Evolutionary conservation across 1,284 basidiomycete species (phyloP).

Genomic region (Ceratobasidium theobromae): DNA sequence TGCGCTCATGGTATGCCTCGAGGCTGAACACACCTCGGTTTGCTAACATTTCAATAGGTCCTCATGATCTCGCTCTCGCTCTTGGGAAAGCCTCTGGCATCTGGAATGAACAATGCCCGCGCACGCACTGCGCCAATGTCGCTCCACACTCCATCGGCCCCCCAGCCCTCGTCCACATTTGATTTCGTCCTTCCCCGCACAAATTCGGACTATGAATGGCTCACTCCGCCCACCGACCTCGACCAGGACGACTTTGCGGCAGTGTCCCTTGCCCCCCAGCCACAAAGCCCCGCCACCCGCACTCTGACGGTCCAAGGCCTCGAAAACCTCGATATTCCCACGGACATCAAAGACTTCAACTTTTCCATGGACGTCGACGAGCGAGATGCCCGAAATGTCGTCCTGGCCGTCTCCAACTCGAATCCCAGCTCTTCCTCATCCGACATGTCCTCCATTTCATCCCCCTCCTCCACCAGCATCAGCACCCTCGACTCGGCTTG

Average conservation of each 20-base stretch:
- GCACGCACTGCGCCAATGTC: not conserved
- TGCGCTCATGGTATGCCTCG: conserved; percentile 20
- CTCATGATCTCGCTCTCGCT: conserved; percentile 18
- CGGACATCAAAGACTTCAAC: conserved; percentile 14
- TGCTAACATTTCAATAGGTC: not conserved
- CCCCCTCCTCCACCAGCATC: not conserved
- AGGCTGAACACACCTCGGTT: not conserved
- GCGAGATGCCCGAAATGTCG: conserved; percentile 15
- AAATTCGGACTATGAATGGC: conserved; percentile 19
- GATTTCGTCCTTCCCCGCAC: conserved; percentile 26
- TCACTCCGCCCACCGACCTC: conserved; percentile 7
- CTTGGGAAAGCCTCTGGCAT: conserved; percentile 7
- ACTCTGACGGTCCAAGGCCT: conserved; percentile 20
- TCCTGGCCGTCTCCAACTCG: conserved; percentile 13
- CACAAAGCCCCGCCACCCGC: conserved; percentile 1
- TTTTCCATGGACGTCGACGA: conserved; percentile 21
- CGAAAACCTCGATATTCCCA: conserved; percentile 16
- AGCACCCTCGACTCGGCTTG: conserved; percentile 20
- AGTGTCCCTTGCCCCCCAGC: not conserved
- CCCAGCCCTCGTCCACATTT: conserved; percentile 21
- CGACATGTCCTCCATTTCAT: not conserved
- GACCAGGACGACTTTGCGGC: conserved; percentile 5
- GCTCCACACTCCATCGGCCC: conserved; percentile 19
- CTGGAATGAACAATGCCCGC: conserved; percentile 13
- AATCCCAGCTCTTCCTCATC: not conserved